Conservation (phyloP, 2,329 filamentous ascomycete genomes). For the Massarina eburnea region DNA sequence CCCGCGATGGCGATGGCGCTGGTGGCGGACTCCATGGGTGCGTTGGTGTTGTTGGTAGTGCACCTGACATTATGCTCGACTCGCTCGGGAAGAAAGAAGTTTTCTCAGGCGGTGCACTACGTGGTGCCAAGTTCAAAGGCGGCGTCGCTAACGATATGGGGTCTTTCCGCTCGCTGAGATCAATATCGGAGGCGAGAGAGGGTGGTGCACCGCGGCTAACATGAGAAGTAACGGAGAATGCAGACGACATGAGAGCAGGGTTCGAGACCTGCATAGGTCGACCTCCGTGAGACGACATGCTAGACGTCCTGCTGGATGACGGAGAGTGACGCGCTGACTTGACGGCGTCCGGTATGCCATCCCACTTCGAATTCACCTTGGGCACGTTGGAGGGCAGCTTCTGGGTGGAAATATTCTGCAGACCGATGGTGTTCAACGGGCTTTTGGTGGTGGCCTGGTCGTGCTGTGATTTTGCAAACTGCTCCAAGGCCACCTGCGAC, state of each 20-base stretch:
- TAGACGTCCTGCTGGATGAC: constrained; percentile 18
- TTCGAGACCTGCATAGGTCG: constrained; percentile 8
- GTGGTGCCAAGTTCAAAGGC: constrained; percentile 21
- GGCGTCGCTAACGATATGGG: constrained; percentile 9
- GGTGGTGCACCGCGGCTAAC: constrained; percentile 33
- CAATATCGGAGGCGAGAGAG: constrained; percentile 25
- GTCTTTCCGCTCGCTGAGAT: constrained; percentile 10
- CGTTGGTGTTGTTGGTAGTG: constrained; percentile 11
- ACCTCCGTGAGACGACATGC: constrained; percentile 18
- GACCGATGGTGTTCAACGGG: constrained; percentile 30
- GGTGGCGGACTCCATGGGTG: constrained; percentile 8
- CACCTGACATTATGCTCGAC: constrained; percentile 14
- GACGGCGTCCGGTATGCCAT: constrained; percentile 50
- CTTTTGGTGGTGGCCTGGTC: constrained; percentile 39
- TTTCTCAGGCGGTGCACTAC: constrained; percentile 26
- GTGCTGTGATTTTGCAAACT: constrained; percentile 49
- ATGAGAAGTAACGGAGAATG: constrained; percentile 24
- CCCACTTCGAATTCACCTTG: constrained; percentile 58
- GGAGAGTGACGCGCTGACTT: constrained; percentile 27
- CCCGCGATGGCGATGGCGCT: background rate
- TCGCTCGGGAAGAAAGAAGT: constrained; percentile 31
- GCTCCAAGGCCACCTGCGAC: constrained; percentile 49
- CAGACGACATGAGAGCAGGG: constrained; percentile 19
- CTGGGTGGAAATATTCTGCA: constrained; percentile 41
- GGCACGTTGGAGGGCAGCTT: constrained; percentile 53